A percentile compares a stretch with the other conserved stretches of the same genome.
Evolutionary conservation across 2,329 filamentous ascomycete genomes (phyloP).

Genomic region (Parastagonospora nodorum): DNA sequence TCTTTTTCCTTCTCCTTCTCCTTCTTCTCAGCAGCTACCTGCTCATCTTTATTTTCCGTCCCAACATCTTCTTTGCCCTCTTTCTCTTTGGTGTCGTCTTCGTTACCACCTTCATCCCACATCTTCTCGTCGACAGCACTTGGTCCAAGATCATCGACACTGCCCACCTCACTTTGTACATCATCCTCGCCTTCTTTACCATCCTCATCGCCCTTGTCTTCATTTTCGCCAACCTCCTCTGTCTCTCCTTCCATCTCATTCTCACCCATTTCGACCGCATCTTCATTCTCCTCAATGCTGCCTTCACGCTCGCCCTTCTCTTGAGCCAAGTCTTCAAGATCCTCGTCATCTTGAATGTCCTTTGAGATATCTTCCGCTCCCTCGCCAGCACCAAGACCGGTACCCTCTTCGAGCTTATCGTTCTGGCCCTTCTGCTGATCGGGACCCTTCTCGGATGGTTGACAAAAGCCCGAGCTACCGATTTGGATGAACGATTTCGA

Average conservation of each 20-base stretch:
- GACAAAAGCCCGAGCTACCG: conserved; percentile 86
- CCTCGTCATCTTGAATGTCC: conserved; percentile 91
- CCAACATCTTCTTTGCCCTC: conserved; percentile 64
- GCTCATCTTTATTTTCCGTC: conserved; percentile 55
- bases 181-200: conserved; percentile 57
- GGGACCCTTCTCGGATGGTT: conserved; percentile 75
- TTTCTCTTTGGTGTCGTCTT: conserved; percentile 82
- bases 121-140: conserved; percentile 96
- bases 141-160: conserved; percentile 88
- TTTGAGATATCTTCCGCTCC: conserved; percentile 98
- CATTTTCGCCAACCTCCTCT: conserved; percentile 61
- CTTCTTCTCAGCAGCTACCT: conserved; percentile 54
- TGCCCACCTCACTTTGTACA: conserved; percentile 87
- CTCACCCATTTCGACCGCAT: conserved; percentile 89
- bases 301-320: conserved; percentile 67
- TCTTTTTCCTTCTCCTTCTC: conserved; percentile 57
- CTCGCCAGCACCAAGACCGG: conserved; percentile 91
- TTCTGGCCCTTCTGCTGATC: conserved; percentile 69
- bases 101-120: conserved; percentile 86
- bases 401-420: conserved; percentile 86
- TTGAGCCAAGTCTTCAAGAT: conserved; percentile 87
- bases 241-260: conserved; percentile 89
- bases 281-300: conserved; percentile 78
- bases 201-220: conserved; percentile 63
- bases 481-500: conserved; percentile 79